These are phyloP conservation scores for Puya raimondii DNA, from an alignment of 176 grass and related monocot species.

Conservation along the genomic window DNA sequence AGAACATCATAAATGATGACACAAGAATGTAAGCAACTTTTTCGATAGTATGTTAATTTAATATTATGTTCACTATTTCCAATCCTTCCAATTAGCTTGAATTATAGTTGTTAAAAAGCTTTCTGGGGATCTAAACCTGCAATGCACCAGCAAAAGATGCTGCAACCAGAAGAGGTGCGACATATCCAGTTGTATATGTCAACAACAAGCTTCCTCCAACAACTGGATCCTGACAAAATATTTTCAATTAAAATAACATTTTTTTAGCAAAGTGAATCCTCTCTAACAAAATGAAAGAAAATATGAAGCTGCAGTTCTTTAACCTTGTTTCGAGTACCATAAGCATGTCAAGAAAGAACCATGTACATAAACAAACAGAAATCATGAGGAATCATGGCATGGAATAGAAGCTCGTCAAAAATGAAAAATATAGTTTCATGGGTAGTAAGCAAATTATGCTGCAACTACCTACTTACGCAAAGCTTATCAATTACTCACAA, in stretches of 20 bases:
- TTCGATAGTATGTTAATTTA: conserved; percentile 9
- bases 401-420: neutral
- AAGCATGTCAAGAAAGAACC: neutral
- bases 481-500: neutral
- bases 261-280: neutral
- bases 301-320: neutral
- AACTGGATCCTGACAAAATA: conserved; percentile 63
- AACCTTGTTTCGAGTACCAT: neutral
- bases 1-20: conserved; percentile 22
- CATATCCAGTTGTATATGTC: conserved; percentile 91
- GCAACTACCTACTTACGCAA: neutral
- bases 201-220: conserved; percentile 80
- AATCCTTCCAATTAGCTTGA: conserved; percentile 4
- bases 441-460: neutral
- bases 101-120: neutral
- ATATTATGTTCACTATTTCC: neutral
- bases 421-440: neutral
- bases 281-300: neutral
- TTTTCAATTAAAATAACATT: neutral
- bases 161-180: conserved; percentile 91
- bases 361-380: neutral
- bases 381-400: neutral
- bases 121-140: conserved; percentile 36
- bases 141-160: conserved; percentile 96
- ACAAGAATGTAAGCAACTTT: conserved; percentile 1